Evolutionary conservation across 805 yeast species (phyloP).

Genomic region (Candida takata): DNA sequence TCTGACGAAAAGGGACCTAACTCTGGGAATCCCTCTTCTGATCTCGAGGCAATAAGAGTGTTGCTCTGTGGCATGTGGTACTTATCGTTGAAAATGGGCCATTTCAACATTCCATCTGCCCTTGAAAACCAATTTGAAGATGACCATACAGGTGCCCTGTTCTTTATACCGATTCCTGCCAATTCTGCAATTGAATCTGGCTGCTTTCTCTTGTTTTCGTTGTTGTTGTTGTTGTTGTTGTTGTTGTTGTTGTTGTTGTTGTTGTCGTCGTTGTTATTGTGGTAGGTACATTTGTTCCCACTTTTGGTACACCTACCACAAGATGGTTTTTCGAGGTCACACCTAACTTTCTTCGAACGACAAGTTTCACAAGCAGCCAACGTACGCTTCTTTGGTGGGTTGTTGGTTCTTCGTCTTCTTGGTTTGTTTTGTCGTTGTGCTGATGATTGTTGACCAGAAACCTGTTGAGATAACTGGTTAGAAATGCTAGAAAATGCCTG

Average conservation of each 20-base stretch:
- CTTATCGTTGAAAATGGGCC: conserved; percentile 15
- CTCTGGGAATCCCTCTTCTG: conserved; percentile 7
- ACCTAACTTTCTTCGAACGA: conserved; percentile 39
- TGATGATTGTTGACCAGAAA: too few species aligned
- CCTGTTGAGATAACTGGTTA: too few species aligned
- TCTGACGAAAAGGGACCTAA: conserved; percentile 4
- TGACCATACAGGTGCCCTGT: conserved; percentile 14
- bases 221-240: too few species aligned
- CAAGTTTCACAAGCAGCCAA: conserved; percentile 35
- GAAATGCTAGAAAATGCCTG: too few species aligned
- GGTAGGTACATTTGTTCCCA: conserved; percentile 13
- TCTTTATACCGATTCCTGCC: conserved; percentile 4
- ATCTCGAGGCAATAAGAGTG: conserved; percentile 7
- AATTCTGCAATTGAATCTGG: conserved; percentile 3
- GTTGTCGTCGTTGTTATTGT: neutral
- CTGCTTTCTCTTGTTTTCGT: conserved; percentile 3
- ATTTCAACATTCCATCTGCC: conserved; percentile 14
- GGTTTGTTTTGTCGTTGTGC: too few species aligned
- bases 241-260: too few species aligned
- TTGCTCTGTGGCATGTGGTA: conserved; percentile 9
- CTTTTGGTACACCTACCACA: conserved; percentile 35
- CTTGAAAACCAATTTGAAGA: conserved; percentile 18
- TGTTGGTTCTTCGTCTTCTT: conserved; percentile 3
- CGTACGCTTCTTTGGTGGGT: conserved; percentile 12
- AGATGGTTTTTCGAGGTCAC: conserved; percentile 38